Evolutionary conservation across 2,329 filamentous ascomycete species (phyloP).

Genomic region (Monosporascus sp.): DNA sequence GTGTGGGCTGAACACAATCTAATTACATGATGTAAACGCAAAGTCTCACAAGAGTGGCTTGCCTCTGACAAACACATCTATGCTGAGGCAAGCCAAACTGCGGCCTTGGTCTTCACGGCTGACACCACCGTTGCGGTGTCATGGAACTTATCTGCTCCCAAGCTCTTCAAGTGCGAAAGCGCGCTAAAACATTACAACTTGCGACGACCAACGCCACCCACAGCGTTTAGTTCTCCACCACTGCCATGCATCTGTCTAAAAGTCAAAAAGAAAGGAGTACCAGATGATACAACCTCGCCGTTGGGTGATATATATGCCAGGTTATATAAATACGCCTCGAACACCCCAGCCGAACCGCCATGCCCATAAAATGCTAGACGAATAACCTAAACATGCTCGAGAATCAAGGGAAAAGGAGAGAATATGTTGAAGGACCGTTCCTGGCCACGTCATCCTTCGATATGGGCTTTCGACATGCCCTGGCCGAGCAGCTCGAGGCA

Average conservation of each 20-base stretch:
- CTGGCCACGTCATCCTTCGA: constrained; percentile 59
- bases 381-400: constrained; percentile 22
- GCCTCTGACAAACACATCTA: not conserved
- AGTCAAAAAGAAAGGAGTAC: constrained; percentile 15
- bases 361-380: constrained; percentile 29
- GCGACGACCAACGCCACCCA: constrained; percentile 15
- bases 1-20: not conserved
- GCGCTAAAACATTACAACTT: constrained; percentile 6
- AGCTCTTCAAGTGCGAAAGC: not conserved
- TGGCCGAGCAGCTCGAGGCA: constrained; percentile 84
- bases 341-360: constrained; percentile 37
- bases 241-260: constrained; percentile 25
- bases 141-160: not conserved
- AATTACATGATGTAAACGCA: not conserved
- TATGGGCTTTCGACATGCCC: constrained; percentile 69
- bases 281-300: constrained; percentile 8
- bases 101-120: not conserved
- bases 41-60: not conserved
- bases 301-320: constrained; percentile 21
- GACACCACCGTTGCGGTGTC: not conserved
- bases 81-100: not conserved
- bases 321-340: constrained; percentile 36
- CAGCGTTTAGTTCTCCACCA: constrained; percentile 11
- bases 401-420: constrained; percentile 22
- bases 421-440: constrained; percentile 6